Evolutionary conservation across 2,329 filamentous ascomycete species (phyloP), one percentile per base, ranked within the genome.

Genomic region (Penicillium sp.): DNA sequence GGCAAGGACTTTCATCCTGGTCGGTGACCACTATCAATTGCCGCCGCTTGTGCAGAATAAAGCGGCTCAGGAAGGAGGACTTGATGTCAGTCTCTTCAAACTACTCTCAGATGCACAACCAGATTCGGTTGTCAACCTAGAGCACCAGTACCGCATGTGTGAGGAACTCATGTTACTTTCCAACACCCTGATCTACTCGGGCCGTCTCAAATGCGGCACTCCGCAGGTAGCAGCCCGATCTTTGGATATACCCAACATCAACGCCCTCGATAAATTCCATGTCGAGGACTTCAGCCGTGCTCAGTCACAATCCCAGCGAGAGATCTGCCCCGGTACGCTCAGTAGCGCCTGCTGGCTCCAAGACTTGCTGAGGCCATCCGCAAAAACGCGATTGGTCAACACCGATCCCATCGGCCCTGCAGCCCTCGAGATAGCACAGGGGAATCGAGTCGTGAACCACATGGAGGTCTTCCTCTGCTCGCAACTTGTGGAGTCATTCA

Each of bases 101-200:
- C 81, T 94, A 4, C 82, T 99, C 13, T 97, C 91, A 1, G 94
- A 97, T 66, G 82, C 84, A 0, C 92, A 97, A 60, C 92, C 94
- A 0, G 79, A 85, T 45, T 91, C 91, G 1, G 92, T 99, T 2
- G 90, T 95, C 58, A 96, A 89, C 60, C 82, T 99, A 2, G 91
- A 94, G 65, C 91, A 97, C 67, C 94, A 99, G 70, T 99, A 99
- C 70, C 90, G 94, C 58, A 99, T 99, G 94, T 96, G 91, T 66
- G 89, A 94, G 63, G 94, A 99, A 58, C 89, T 99, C 57, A 97
- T 97, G 93, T 82, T 87, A 2, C 82, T 99, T 15, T 95, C 91
- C 59, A 99, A 97, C 72, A 89, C 84, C 1, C 82, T 99, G 53
- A 97, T 99, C 65, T 99, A 99, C 75, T 81, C 87, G n/a, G 93